A percentile compares a stretch with the other conserved stretches of the same genome.
Conservation (phyloP, 164 flowering plant genomes). For the Malania oleifera region DNA sequence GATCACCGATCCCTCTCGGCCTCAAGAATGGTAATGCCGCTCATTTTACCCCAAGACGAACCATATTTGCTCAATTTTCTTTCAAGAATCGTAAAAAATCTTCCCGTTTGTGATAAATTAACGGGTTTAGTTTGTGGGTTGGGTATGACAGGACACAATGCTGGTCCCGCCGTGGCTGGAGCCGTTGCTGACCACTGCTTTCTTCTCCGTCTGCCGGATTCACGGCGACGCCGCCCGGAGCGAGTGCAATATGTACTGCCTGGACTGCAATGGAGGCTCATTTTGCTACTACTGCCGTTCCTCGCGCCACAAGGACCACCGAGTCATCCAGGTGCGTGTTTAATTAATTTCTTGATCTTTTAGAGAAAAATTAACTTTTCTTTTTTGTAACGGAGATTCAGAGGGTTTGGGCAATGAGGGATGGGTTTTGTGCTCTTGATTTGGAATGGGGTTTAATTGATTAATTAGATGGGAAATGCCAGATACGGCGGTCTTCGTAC, state of each 20-base stretch:
- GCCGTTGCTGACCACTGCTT: conserved; percentile 49
- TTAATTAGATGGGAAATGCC: conserved; percentile 5
- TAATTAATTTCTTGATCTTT: no score
- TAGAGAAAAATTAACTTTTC: no score
- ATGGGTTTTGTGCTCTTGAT: not conserved
- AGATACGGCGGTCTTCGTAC: conserved; percentile 95
- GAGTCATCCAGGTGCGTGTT: conserved; percentile 66
- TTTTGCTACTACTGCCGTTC: conserved; percentile 87
- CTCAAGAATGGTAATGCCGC: conserved; percentile 4
- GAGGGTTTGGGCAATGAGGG: no score
- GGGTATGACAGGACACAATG: conserved; percentile 34
- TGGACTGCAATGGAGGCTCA: conserved; percentile 65
- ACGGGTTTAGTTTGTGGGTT: not conserved
- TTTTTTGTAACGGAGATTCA: no score
- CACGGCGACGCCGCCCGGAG: conserved; percentile 74
- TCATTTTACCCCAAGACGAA: not conserved
- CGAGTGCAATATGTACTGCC: conserved; percentile 87
- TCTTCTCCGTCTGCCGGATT: conserved; percentile 61
- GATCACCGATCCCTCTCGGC: no score
- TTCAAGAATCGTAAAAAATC: no score
- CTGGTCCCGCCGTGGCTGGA: conserved; percentile 87
- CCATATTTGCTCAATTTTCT: not conserved
- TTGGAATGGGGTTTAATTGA: not conserved
- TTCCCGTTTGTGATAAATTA: no score
- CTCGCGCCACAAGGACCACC: conserved; percentile 71